These are phyloP conservation scores for Cornus florida DNA, from an alignment of 148 eudicot species.

Conservation along the genomic window DNA sequence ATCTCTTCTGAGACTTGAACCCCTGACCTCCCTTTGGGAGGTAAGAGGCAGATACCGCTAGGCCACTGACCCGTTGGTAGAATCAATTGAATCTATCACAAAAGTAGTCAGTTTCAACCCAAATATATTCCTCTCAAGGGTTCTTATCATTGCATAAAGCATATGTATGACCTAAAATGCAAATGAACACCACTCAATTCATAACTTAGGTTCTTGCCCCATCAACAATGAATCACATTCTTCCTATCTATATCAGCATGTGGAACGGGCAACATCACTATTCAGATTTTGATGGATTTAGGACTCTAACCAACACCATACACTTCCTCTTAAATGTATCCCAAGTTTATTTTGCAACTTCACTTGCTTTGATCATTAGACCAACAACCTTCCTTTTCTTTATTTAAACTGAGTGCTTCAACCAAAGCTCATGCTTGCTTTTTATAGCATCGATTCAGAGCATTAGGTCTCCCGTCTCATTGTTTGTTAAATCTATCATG, in stretches of 20 bases:
- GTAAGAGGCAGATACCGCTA: no score
- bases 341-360: background rate
- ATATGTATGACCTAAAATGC: background rate
- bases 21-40: no score
- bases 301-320: background rate
- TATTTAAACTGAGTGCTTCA: background rate
- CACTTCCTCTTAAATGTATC: background rate
- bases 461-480: background rate
- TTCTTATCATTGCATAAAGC: background rate
- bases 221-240: background rate
- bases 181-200: background rate
- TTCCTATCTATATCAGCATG: background rate
- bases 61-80: no score
- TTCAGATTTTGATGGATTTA: background rate
- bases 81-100: background rate
- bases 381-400: background rate
- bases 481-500: background rate
- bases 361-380: background rate
- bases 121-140: background rate
- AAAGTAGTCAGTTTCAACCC: background rate
- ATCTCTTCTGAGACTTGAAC: no score
- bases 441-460: no score
- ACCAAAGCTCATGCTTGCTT: background rate
- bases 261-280: background rate
- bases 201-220: background rate